A percentile compares a stretch with the other conserved stretches of the same genome.
These are phyloP conservation scores for Naganishia vaughanmartiniae DNA, from an alignment of 768 basidiomycete species.

Conservation along the genomic window DNA sequence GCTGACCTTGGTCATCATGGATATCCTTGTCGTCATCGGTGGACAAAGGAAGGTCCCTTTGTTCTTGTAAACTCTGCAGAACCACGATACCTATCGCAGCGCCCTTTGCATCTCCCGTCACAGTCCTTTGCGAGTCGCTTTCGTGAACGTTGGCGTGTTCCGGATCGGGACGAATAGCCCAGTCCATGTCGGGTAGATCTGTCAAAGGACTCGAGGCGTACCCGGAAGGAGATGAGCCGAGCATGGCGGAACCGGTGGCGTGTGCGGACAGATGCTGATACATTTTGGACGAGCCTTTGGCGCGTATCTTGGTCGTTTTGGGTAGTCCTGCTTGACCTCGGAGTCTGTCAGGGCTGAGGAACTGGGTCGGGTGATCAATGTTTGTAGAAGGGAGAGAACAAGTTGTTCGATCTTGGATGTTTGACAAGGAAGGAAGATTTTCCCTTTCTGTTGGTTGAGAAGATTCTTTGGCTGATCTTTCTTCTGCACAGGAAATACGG, in stretches of 20 bases:
- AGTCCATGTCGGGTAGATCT: conserved; percentile 16
- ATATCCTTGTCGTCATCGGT: not conserved
- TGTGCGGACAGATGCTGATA: conserved; percentile 17
- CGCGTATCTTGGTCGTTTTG: conserved; percentile 18
- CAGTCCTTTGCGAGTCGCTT: conserved; percentile 22
- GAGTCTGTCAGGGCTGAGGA: not conserved
- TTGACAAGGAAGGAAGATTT: not conserved
- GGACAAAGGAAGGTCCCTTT: conserved; percentile 24
- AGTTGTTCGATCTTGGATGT: not conserved
- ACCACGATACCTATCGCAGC: conserved; percentile 13
- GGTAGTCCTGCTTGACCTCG: conserved; percentile 14
- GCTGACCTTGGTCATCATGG: not conserved
- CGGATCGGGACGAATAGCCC: not conserved
- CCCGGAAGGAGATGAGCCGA: conserved; percentile 2
- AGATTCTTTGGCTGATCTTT: not conserved
- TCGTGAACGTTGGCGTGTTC: not conserved
- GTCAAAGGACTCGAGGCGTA: conserved; percentile 8
- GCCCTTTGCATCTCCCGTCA: conserved; percentile 18
- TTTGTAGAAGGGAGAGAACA: not conserved
- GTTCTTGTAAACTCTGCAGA: conserved; percentile 20
- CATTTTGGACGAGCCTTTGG: conserved; percentile 18
- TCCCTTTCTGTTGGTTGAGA: conserved; percentile 1
- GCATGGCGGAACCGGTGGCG: conserved; percentile 12
- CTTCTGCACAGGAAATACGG: not conserved
- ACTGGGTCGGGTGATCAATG: not conserved